Evolutionary conservation across 1,284 basidiomycete species (phyloP).

Genomic region (Agaricales sp.): DNA sequence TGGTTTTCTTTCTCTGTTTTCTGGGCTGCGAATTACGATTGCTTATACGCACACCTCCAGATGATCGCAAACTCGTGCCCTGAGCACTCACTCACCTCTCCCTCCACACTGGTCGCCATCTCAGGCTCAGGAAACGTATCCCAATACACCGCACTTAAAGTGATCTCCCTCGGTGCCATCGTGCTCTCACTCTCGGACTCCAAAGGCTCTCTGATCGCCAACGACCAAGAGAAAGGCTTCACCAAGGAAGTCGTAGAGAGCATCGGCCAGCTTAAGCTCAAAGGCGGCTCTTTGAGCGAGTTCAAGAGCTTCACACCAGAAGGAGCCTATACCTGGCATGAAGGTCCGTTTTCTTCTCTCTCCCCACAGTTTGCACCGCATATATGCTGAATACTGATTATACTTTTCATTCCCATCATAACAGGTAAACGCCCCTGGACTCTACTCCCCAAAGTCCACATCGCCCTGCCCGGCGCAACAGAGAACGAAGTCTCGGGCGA

Average conservation of each 20-base stretch:
- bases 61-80: constrained; percentile 43
- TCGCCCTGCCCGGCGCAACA: constrained; percentile 70
- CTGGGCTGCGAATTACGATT: background rate
- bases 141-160: constrained; percentile 73
- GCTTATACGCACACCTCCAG: constrained; percentile 15
- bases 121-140: constrained; percentile 71
- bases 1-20: constrained; percentile 18
- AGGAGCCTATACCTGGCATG: constrained; percentile 53
- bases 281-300: constrained; percentile 44
- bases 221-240: constrained; percentile 41
- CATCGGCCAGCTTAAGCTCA: constrained; percentile 56
- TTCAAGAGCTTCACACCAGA: constrained; percentile 30
- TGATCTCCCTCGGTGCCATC: constrained; percentile 68
- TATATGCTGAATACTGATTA: no score
- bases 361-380: background rate
- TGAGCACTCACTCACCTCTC: constrained; percentile 30
- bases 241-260: constrained; percentile 44
- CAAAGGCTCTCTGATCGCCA: constrained; percentile 58
- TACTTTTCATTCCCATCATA: constrained; percentile 5
- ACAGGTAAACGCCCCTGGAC: constrained; percentile 60
- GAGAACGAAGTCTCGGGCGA: constrained; percentile 73
- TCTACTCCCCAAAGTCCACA: constrained; percentile 56
- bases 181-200: constrained; percentile 78
- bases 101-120: constrained; percentile 51
- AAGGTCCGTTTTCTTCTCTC: constrained; percentile 27